Evolutionary conservation across 2,329 filamentous ascomycete species (phyloP), one percentile per base, ranked within the genome.

Genomic region (Aspergillus latus): DNA sequence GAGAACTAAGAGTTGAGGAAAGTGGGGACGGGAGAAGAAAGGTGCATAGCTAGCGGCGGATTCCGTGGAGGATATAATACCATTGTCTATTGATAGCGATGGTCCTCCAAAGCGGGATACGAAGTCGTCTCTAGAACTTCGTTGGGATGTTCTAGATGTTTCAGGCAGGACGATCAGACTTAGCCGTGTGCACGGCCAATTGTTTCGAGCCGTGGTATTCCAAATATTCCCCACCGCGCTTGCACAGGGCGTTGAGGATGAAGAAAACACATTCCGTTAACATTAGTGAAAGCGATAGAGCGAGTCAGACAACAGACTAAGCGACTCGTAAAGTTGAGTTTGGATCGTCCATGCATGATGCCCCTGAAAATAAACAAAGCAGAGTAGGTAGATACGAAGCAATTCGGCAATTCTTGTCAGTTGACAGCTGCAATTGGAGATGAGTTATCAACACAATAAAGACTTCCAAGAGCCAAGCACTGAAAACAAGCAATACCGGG

Each of bases 101-200:
- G 46, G 21, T 21, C 21, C 21, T 21, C n/a, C 10, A 26, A 46
- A 32, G 40, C 26, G 45, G 36, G 34, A 54, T 54, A 11, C 29
- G 26, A 9, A 7, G 48, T 46, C 7, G 30, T 29, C 11, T 37
- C 21, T n/a, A 40, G 50, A 53, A 54, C 36, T 49, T 57, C 46
- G 9, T 34, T 52, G 56, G 15, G 52, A 39, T 59, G 56, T 68
- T 71, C 67, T 68, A 68, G 66, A 70, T 65, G 39, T 70, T 71
- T 71, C 69, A 70, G 59, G 48, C 32, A 8, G 54, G 68, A 60
- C 64, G 67, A 71, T 71, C 68, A 71, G 71, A 68, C 64, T 16
- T 26, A 42, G 55, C 56, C 51, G 52, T 50, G 51, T 54, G 59
- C 52, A 52, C 51, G 34, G 43, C 50, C 34, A 32, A 47, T 28